A percentile compares a stretch with the other conserved stretches of the same genome.
These are phyloP conservation scores for Rhododendron simsii DNA, from an alignment of 148 eudicot species.

Conservation along the genomic window DNA sequence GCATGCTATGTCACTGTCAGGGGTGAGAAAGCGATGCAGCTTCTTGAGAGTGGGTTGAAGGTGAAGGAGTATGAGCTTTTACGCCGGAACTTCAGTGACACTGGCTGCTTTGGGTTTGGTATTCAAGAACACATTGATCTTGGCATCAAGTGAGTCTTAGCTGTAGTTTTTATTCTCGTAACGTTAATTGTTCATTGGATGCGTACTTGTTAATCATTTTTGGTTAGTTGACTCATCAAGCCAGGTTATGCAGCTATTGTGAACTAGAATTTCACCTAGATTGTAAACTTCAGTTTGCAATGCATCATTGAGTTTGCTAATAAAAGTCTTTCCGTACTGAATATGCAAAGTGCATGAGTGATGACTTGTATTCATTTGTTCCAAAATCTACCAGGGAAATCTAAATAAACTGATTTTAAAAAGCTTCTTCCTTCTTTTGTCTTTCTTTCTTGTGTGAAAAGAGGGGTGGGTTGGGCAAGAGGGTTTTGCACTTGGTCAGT, in stretches of 20 bases:
- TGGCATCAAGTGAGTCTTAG: slow-evolving; percentile 58
- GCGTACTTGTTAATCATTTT: not conserved
- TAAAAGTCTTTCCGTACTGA: not conserved
- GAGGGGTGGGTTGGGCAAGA: not conserved
- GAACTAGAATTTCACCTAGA: not conserved
- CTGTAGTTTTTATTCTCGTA: not conserved
- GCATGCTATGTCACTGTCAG: slow-evolving; percentile 78
- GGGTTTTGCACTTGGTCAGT: not conserved
- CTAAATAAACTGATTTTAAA: not conserved
- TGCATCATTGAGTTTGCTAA: slow-evolving; percentile 2
- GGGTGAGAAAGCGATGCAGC: slow-evolving; percentile 83
- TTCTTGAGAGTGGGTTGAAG: slow-evolving; percentile 73
- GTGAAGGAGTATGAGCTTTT: slow-evolving; percentile 71
- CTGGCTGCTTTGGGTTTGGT: slow-evolving; percentile 79
- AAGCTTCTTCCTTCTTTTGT: not conserved
- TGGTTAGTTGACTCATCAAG: not conserved
- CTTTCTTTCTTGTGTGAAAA: not conserved
- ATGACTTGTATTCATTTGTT: not conserved
- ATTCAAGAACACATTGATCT: slow-evolving; percentile 84
- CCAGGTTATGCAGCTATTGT: not conserved
- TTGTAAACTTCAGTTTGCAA: not conserved
- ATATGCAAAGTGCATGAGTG: not conserved
- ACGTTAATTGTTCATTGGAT: not conserved
- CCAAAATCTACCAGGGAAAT: not conserved
- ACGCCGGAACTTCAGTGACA: slow-evolving; percentile 75